Conservation (phyloP, 768 basidiomycete species). For the Lentinula sp. region DNA sequence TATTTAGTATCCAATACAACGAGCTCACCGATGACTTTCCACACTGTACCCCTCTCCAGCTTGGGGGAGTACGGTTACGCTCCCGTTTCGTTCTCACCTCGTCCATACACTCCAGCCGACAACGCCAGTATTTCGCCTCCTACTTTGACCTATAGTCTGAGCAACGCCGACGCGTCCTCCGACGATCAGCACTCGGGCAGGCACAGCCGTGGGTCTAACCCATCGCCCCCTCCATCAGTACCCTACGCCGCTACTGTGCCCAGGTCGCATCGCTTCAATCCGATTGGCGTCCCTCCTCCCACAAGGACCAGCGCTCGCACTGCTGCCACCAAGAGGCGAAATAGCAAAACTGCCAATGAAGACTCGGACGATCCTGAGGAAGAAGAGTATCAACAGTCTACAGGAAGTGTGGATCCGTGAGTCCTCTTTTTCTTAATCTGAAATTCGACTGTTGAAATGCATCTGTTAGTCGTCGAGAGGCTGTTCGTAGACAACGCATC, state of each 20-base stretch:
- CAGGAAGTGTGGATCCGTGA: slow-evolving; percentile 50
- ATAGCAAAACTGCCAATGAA: slow-evolving; percentile 45
- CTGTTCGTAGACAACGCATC: slow-evolving; percentile 87
- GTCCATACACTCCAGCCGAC: slow-evolving; percentile 65
- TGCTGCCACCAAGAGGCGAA: slow-evolving; percentile 34
- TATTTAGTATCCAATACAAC: slow-evolving; percentile 40
- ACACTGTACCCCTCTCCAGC: slow-evolving; percentile 50
- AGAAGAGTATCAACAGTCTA: slow-evolving; percentile 58
- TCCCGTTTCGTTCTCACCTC: slow-evolving; percentile 24
- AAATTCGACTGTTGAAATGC: not conserved
- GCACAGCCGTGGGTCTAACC: slow-evolving; percentile 50
- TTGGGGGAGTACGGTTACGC: slow-evolving; percentile 44
- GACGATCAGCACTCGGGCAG: slow-evolving; percentile 56
- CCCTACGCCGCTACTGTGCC: slow-evolving; percentile 59
- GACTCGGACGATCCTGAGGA: slow-evolving; percentile 64
- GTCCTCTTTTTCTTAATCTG: slow-evolving; percentile 11
- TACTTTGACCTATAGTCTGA: slow-evolving; percentile 61
- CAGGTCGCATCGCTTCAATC: slow-evolving; percentile 76
- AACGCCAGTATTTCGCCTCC: slow-evolving; percentile 62
- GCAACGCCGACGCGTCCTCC: slow-evolving; percentile 68
- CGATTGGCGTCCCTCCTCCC: slow-evolving; percentile 54
- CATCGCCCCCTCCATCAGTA: slow-evolving; percentile 34
- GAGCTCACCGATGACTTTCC: slow-evolving; percentile 60
- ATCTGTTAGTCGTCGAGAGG: slow-evolving; percentile 66
- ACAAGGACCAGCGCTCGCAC: slow-evolving; percentile 46